Base-by-base conservation (phyloP, 371 early-diverging fungal genomes). In the Rhizopus sp. region DNA sequence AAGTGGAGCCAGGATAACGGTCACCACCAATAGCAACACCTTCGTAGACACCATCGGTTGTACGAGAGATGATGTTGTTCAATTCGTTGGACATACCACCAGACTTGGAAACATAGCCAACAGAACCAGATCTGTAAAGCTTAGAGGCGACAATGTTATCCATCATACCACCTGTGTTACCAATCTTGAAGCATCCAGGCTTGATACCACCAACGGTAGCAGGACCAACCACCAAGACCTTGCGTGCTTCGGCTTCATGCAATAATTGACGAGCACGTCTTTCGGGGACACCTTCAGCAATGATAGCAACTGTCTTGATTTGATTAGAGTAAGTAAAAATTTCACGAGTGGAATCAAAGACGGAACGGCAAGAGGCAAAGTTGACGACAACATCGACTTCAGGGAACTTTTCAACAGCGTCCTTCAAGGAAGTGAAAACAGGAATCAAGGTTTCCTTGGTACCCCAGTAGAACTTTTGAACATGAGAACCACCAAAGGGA, bases 131-230 rank as follows among this genome's bases (percentile, higher is more conserved):
- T 45, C 96, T 91, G 82, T 98, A 97, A 66, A 98, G 85, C 80
- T 93, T 94, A 76, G 94, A 94, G 13, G 94, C 80, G 30, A 95
- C 96, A 78, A 98, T 97, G 85, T 98, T 98, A 78, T 98, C 98
- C 95, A 98, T 98, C 98, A 98, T 98, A 68, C 98, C 98, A 73
- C 98, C 98, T 33, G 98, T 98, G 87, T 97, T 97, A 68, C 98
- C 98, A 66, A 98, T 97, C 91, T 98, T 98, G 91, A 95, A 98
- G 82, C 97, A 96, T 1, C 98, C 98, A 41, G 98, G 96, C 82
- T 96, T 97, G 80, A 98, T 96, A 63, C 98, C 98, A 75, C 97
- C 98, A 34, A 98, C 98, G 30, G 98, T 98, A 39, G 98, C 98
- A 48, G 98, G 98, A 52, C 98, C 98, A 65, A 98, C 93, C 50